These are phyloP conservation scores for Hypoxylon intermedium DNA, from an alignment of 495 filamentous ascomycete species.

Conservation along the genomic window DNA sequence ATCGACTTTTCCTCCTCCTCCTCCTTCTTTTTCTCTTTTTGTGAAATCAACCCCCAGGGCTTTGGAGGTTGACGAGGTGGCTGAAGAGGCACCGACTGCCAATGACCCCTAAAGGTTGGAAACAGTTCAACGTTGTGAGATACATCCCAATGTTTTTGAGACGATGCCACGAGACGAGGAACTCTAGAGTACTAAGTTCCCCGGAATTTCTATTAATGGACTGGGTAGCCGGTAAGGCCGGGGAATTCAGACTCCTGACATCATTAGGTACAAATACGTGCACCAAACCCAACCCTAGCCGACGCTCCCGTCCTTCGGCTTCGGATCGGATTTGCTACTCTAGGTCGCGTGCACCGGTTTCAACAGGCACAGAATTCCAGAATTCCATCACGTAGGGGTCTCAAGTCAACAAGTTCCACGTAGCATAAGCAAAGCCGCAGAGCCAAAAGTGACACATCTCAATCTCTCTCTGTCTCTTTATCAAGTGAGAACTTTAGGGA, in stretches of 20 bases:
- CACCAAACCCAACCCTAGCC: background rate
- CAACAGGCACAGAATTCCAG: no score
- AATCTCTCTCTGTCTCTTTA: background rate
- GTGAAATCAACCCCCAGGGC: no score
- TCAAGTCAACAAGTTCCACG: background rate
- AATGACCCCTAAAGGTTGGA: no score
- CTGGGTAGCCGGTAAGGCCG: background rate
- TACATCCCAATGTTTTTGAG: no score
- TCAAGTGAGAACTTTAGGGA: conserved; percentile 11
- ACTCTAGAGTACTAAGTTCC: background rate
- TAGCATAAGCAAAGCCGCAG: background rate
- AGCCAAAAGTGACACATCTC: background rate
- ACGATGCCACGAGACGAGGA: no score
- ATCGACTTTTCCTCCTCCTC: no score
- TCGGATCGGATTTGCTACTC: background rate
- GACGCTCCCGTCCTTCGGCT: background rate
- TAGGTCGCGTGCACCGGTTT: background rate
- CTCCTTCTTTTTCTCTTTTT: no score
- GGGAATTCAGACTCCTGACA: background rate
- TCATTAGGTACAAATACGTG: background rate
- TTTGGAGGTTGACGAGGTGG: no score
- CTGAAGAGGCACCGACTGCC: no score
- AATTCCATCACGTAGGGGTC: background rate
- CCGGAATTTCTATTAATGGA: background rate
- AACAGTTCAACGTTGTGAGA: no score